Percentiles rank a stretch among this genome's conserved stretches.
Evolutionary conservation across 495 filamentous ascomycete genomes (phyloP).

Genomic region (Penicillium diatomitis): DNA sequence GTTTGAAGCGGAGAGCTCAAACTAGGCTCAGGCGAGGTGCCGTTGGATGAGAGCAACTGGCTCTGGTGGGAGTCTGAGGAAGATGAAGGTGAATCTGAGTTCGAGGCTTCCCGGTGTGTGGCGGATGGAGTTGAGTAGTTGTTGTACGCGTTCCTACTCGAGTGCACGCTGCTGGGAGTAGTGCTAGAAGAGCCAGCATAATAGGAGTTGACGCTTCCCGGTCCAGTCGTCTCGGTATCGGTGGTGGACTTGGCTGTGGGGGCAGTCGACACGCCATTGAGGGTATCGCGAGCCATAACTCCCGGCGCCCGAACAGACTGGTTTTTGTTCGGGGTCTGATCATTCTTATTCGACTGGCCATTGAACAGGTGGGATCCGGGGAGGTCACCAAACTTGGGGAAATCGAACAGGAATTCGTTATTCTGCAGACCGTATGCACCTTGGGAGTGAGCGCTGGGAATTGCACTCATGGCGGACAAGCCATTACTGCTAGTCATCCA

Average conservation of each 20-base stretch:
- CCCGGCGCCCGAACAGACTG: conserved; percentile 20
- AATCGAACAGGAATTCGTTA: conserved; percentile 87
- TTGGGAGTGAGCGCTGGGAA: conserved; percentile 26
- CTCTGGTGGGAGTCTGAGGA: conserved; percentile 52
- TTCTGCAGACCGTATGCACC: conserved; percentile 49
- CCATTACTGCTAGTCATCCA: conserved; percentile 40
- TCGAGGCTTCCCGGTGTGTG: conserved; percentile 29
- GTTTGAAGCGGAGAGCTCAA: conserved; percentile 46
- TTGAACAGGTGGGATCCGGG: conserved; percentile 55
- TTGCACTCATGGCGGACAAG: conserved; percentile 40
- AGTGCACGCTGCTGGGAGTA: conserved; percentile 8
- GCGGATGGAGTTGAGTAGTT: conserved; percentile 1
- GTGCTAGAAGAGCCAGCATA: not conserved
- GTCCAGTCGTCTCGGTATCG: not conserved
- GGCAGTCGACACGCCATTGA: conserved; percentile 6
- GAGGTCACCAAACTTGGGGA: conserved; percentile 80
- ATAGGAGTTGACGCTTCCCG: not conserved
- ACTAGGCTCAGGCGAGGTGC: conserved; percentile 65
- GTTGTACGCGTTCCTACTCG: conserved; percentile 8
- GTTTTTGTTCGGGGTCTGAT: conserved; percentile 22
- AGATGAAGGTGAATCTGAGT: conserved; percentile 46
- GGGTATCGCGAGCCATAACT: conserved; percentile 22
- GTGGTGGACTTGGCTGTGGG: conserved; percentile 6
- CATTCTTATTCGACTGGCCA: conserved; percentile 23
- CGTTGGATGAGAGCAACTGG: conserved; percentile 67